Evolutionary conservation across 2,329 filamentous ascomycete genomes (phyloP), one percentile per base, ranked within the genome.

Genomic region (Didymella arachidicola): DNA sequence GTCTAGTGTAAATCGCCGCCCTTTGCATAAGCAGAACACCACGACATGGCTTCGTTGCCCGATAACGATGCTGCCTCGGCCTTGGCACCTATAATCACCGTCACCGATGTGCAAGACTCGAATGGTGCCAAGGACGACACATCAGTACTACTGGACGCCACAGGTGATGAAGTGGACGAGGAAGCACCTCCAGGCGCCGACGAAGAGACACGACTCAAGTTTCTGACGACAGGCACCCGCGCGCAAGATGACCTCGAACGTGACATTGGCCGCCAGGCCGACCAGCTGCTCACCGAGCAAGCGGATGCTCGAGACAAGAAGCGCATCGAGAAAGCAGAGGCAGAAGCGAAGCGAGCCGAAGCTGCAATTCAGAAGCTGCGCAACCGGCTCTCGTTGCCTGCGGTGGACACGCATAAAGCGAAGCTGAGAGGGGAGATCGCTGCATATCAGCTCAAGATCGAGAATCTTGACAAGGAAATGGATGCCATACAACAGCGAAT

Each of bases 191-290:
- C 72, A 22, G 70, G 77, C 57, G 72, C 72, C 14, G 77, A 79
- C 49, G 79, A 81, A 59, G 77, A 77, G 43, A 74, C 78, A 8
- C 73, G 78, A 16, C 67, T 82, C 12, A 72, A 73, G 51, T 69
- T 70, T 30, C 68, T 77, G 41, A 75, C 74, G n/a, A 75, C 72
- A 16, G 72, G 74, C 22, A 68, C 74, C n/a, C 87, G 92, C 57
- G 88, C 97, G 69, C 94, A 98, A 75, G 89, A 93, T 79, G 93
- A 97, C 59, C 80, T 98, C 19, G 94, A 97, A 77, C 86, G 92
- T 61, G 93, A 97, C 71, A 96, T 98, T 63, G 84, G 86, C 27
- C 82, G 83, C 43, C 84, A 89, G 79, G 87, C 87, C 36, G 86
- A 88, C 69, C 81, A 83, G 65, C 71, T 88, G 45, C 80, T 89